Evolutionary conservation across 305 asterid species (phyloP).

Genomic region (Fraxinus greggii): DNA sequence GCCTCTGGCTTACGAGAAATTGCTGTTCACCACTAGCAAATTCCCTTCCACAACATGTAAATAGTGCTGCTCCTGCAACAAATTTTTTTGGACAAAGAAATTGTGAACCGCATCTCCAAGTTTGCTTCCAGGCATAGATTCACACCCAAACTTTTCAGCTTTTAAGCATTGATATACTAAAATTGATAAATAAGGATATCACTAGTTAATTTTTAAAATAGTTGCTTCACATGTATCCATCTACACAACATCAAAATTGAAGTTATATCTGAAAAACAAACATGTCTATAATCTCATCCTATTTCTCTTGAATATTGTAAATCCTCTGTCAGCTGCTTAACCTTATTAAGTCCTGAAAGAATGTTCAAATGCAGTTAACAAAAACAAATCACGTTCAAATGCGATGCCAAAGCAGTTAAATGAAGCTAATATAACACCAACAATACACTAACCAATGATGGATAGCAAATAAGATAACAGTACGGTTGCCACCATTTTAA

Average conservation of each 20-base stretch:
- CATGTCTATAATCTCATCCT: conserved; percentile 18
- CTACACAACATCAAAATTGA: neutral
- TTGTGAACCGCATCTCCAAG: conserved; percentile 90
- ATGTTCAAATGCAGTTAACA: conserved; percentile 12
- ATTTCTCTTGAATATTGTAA: conserved; percentile 26
- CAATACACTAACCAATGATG: neutral
- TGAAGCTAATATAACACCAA: conserved; percentile 7
- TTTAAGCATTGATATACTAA: conserved; percentile 19
- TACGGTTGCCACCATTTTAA: neutral
- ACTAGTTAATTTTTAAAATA: neutral
- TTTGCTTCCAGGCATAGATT: conserved; percentile 97
- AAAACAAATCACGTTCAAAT: neutral
- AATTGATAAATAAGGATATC: conserved; percentile 4
- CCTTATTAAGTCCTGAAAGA: conserved; percentile 27
- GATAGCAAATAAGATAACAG: neutral
- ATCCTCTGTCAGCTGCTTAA: conserved; percentile 28
- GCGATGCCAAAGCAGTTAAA: conserved; percentile 8
- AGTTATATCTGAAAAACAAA: conserved; percentile 1
- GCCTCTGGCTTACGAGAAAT: conserved; percentile 62
- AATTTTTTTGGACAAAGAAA: conserved; percentile 77
- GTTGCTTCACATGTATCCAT: neutral
- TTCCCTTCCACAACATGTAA: conserved; percentile 55
- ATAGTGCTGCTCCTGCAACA: conserved; percentile 64
- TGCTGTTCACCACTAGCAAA: conserved; percentile 56
- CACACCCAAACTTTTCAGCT: conserved; percentile 23